Evolutionary conservation across 2,329 filamentous ascomycete species (phyloP).

Genomic region (Cladosporium oxysporum): DNA sequence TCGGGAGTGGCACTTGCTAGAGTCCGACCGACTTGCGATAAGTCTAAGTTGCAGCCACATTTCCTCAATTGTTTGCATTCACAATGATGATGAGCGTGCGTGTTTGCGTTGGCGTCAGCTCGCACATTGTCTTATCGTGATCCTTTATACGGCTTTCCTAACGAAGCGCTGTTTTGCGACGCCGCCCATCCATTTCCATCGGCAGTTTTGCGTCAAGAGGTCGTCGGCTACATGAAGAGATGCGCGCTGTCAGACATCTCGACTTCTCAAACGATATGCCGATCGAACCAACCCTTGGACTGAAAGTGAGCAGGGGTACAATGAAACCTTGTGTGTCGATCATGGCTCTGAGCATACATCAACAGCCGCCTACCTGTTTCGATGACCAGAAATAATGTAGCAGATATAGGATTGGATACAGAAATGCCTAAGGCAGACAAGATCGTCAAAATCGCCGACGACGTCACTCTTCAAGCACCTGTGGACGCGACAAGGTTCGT

Average conservation of each 20-base stretch:
- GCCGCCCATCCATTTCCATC: neutral
- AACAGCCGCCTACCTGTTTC: neutral
- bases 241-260: no score
- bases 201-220: neutral
- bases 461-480: slow-evolving; percentile 1
- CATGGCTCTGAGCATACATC: neutral
- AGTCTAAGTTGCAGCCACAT: slow-evolving; percentile 1
- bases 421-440: neutral
- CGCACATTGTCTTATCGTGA: neutral
- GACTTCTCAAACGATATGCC: neutral
- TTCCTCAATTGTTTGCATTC: neutral
- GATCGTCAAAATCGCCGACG: neutral
- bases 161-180: neutral
- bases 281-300: neutral
- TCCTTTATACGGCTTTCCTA: neutral
- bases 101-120: no score
- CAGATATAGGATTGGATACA: neutral
- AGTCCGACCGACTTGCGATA: neutral
- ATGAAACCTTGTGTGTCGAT: neutral
- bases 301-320: neutral
- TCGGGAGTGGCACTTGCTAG: slow-evolving; percentile 10
- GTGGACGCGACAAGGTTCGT: neutral
- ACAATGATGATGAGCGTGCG: no score
- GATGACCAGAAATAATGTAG: neutral
- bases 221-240: no score